A percentile compares a stretch with the other conserved stretches of the same genome.
These are phyloP conservation scores for Leishmania arabica DNA, from an alignment of 208 protist species.

Conservation along the genomic window DNA sequence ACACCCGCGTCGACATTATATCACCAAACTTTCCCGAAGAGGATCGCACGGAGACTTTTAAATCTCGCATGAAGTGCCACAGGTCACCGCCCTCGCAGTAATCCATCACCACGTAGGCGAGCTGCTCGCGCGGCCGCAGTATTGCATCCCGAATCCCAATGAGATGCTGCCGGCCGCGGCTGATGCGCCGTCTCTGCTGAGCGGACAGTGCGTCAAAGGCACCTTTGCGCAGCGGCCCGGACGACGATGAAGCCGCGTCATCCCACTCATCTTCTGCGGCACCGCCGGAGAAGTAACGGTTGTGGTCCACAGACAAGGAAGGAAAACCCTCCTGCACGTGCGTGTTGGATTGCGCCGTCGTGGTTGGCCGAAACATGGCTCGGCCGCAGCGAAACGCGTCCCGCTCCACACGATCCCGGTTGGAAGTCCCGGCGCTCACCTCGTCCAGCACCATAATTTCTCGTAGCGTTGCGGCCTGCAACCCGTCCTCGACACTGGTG, in stretches of 20 bases:
- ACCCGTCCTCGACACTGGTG: conserved; percentile 75
- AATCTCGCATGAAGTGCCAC: conserved; percentile 88
- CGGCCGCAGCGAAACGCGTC: conserved; percentile 21
- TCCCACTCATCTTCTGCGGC: conserved; percentile 10
- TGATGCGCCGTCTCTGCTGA: conserved; percentile 13
- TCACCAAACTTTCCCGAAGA: conserved; percentile 38
- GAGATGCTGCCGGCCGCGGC: conserved; percentile 51
- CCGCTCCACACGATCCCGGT: conserved; percentile 18
- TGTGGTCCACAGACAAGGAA: conserved; percentile 9
- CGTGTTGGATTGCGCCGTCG: neutral
- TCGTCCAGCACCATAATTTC: conserved; percentile 94
- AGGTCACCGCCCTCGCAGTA: conserved; percentile 96
- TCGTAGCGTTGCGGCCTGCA: conserved; percentile 83
- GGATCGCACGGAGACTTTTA: conserved; percentile 14
- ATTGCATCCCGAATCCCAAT: conserved; percentile 95
- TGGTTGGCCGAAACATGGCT: conserved; percentile 9
- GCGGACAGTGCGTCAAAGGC: conserved; percentile 12
- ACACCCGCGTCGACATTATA: conserved; percentile 30
- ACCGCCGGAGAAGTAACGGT: neutral
- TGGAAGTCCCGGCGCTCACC: conserved; percentile 48
- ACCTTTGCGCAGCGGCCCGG: neutral
- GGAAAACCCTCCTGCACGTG: conserved; percentile 2
- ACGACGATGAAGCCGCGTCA: conserved; percentile 6
- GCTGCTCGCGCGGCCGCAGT: conserved; percentile 71
- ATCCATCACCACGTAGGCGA: conserved; percentile 96